Percentiles rank a stretch among this genome's conserved stretches.
These are phyloP conservation scores for Trichoderma orchidacearum DNA, from an alignment of 495 filamentous ascomycete species.

Conservation along the genomic window DNA sequence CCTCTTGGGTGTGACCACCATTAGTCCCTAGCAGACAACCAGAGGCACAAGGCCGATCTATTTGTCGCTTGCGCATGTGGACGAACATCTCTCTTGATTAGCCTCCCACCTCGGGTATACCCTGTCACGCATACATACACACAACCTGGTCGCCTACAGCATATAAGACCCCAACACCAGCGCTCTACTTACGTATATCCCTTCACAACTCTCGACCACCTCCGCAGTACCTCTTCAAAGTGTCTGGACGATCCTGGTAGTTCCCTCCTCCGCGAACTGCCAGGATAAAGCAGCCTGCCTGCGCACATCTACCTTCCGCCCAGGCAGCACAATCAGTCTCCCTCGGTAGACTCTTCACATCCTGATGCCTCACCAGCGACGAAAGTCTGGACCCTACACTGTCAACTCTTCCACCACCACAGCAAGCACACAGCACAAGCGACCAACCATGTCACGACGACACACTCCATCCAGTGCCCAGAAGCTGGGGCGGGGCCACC, in stretches of 20 bases:
- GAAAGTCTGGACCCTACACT: conserved; percentile 33
- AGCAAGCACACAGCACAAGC: conserved; percentile 17
- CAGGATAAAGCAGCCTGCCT: not conserved
- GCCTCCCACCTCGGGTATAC: too few species aligned
- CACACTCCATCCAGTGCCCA: conserved; percentile 1
- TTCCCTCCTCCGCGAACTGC: not conserved
- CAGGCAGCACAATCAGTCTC: not conserved
- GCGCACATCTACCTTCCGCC: not conserved
- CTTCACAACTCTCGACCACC: too few species aligned
- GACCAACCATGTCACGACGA: conserved; percentile 16
- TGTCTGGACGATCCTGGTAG: not conserved
- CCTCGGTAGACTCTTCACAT: not conserved
- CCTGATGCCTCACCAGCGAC: conserved; percentile 34
- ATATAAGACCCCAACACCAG: not conserved
- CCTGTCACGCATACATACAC: not conserved
- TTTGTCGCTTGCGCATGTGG: not conserved
- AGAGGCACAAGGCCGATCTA: not conserved
- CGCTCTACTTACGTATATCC: too few species aligned
- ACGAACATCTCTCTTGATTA: not conserved
- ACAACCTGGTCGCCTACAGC: not conserved
- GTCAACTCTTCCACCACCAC: conserved; percentile 30
- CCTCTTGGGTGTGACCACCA: not conserved
- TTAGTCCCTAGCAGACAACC: not conserved
- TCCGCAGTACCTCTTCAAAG: too few species aligned
- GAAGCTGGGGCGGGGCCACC: conserved; percentile 10